A percentile compares a stretch with the other conserved stretches of the same genome.
Conservation (phyloP, 352 stramenopile genomes). For the Phytophthora podocarpi region DNA sequence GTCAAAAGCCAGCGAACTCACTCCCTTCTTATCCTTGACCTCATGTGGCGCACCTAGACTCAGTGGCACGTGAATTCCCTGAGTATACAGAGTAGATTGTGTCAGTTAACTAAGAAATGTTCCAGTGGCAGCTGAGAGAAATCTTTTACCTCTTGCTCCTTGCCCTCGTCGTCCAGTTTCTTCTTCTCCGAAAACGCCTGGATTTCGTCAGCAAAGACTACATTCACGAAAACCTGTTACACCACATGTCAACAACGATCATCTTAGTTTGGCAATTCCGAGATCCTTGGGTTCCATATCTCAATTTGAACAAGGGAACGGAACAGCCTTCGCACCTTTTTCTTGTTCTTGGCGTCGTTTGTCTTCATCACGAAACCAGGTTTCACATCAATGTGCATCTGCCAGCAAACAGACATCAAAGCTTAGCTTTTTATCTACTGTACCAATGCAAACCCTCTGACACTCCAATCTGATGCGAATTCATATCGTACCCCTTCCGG, state of each 20-base stretch:
- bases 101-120: not conserved
- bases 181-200: slow-evolving; percentile 83
- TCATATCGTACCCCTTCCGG: slow-evolving; percentile 58
- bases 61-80: slow-evolving; percentile 81
- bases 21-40: slow-evolving; percentile 77
- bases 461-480: not conserved
- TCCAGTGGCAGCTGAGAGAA: not conserved
- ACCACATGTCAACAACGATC: not conserved
- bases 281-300: slow-evolving; percentile 5
- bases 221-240: slow-evolving; percentile 80
- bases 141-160: slow-evolving; percentile 67
- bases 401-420: not conserved
- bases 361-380: slow-evolving; percentile 86
- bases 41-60: slow-evolving; percentile 73
- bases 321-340: slow-evolving; percentile 58
- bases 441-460: too few relatives aligned
- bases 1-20: slow-evolving; percentile 68
- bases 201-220: slow-evolving; percentile 71
- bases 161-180: slow-evolving; percentile 73
- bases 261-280: not conserved
- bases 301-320: not conserved
- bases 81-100: not conserved
- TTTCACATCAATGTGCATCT: slow-evolving; percentile 81
- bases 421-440: not conserved
- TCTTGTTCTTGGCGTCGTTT: slow-evolving; percentile 57